A percentile compares a stretch with the other conserved stretches of the same genome.
Conservation (phyloP, 768 basidiomycete genomes). For the Suillus occidentalis region DNA sequence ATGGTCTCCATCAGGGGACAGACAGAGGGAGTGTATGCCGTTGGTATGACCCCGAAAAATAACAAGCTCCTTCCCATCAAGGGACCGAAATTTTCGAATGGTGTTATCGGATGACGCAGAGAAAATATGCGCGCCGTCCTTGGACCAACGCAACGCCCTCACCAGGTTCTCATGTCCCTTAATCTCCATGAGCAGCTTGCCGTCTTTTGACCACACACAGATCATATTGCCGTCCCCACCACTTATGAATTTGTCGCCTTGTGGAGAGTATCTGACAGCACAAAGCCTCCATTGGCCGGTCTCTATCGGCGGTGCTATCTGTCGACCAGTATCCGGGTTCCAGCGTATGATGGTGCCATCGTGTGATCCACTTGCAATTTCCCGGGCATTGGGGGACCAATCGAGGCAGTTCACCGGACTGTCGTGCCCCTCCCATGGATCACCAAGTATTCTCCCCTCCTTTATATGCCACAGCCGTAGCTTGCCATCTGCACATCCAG, state of each 20-base stretch:
- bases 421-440: neutral
- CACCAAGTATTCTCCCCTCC: neutral
- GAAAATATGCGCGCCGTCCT: neutral
- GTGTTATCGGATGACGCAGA: neutral
- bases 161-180: neutral
- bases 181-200: neutral
- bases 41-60: neutral
- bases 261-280: no score
- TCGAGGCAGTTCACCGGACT: neutral
- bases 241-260: no score
- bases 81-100: neutral
- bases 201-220: no score
- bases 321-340: neutral
- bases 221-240: no score
- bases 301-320: neutral
- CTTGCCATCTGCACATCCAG: neutral
- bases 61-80: neutral
- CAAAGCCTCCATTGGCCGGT: neutral
- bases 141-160: neutral
- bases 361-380: slow-evolving; percentile 12
- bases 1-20: neutral
- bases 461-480: neutral
- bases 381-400: slow-evolving; percentile 15
- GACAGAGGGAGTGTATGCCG: neutral
- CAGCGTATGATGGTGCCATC: slow-evolving; percentile 5